Evolutionary conservation across 768 basidiomycete genomes (phyloP).

Genomic region (Pholiota conissans): DNA sequence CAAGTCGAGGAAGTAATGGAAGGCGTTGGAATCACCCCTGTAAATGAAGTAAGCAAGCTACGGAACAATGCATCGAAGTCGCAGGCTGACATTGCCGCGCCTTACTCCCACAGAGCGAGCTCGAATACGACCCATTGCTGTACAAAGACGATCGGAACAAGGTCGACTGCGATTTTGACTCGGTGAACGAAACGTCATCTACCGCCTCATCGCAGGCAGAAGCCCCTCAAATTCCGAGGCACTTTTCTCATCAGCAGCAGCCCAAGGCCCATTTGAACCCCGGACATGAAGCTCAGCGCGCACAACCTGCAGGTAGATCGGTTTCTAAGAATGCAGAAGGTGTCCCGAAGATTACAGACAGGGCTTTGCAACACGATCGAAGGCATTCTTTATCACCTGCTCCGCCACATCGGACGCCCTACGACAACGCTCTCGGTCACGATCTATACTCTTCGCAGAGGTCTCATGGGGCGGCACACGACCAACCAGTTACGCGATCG

Average conservation of each 20-base stretch:
- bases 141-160: slow-evolving; percentile 64
- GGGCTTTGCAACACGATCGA: neutral
- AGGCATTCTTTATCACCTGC: neutral
- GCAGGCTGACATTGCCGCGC: neutral
- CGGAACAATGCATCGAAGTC: neutral
- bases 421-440: neutral
- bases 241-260: neutral
- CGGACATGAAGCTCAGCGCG: neutral
- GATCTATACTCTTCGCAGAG: neutral
- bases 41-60: slow-evolving; percentile 19
- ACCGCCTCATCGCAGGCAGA: neutral
- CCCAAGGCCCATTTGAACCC: neutral
- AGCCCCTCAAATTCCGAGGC: neutral
- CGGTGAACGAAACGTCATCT: slow-evolving; percentile 3
- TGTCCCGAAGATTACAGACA: neutral
- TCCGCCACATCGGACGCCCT: neutral
- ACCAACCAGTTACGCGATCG: neutral
- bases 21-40: slow-evolving; percentile 20
- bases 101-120: slow-evolving; percentile 35
- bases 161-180: slow-evolving; percentile 60
- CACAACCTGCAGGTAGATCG: neutral
- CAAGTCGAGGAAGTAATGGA: slow-evolving; percentile 18
- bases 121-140: slow-evolving; percentile 58
- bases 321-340: neutral
- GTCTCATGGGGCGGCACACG: neutral